Evolutionary conservation across 768 basidiomycete species (phyloP), one percentile per base, ranked within the genome.

Genomic region (Termitomyces eurrhizus): DNA sequence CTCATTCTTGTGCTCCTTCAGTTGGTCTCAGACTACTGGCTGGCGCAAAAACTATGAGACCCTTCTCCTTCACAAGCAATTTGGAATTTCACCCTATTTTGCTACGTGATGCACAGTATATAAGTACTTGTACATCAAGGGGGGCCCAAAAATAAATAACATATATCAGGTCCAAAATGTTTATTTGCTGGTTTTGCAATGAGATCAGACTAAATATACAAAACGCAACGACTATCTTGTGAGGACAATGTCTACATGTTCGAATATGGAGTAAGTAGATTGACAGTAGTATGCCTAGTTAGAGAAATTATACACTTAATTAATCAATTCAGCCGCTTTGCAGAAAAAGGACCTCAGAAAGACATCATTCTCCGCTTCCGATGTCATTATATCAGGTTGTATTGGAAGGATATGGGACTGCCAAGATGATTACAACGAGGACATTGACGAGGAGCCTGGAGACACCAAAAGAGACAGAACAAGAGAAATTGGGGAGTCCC

Each of bases 61-160:
- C 79, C 3, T 84, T 80, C 69, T 83, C 84, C 0, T 75, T 82
- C 29, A 35, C 62, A 3, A 73, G 70, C 35, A 67, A 68, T 21
- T 61, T 73, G 35, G 76, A 79, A 36, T 81, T 88, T 62, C 68
- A 78, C 37, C 74, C 79, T 0, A 83, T n/a, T n/a, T n/a, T n/a
- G n/a, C n/a, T n/a, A n/a, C n/a, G n/a, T n/a, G n/a, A n/a, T n/a
- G n/a, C n/a, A n/a, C n/a, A n/a, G n/a, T n/a, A n/a, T n/a, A n/a
- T n/a, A n/a, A n/a, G n/a, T n/a, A n/a, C n/a, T n/a, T n/a, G n/a
- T n/a, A n/a, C n/a, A n/a, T n/a, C n/a, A n/a, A n/a, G n/a, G n/a
- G n/a, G n/a, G n/a, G n/a, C n/a, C n/a, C n/a, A n/a, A n/a, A n/a
- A n/a, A n/a, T n/a, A n/a, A n/a, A n/a, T n/a, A n/a, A n/a, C n/a